A percentile compares a stretch with the other conserved stretches of the same genome.
These are phyloP conservation scores for Terfezia boudieri DNA, from an alignment of 495 filamentous ascomycete species.

Conservation along the genomic window DNA sequence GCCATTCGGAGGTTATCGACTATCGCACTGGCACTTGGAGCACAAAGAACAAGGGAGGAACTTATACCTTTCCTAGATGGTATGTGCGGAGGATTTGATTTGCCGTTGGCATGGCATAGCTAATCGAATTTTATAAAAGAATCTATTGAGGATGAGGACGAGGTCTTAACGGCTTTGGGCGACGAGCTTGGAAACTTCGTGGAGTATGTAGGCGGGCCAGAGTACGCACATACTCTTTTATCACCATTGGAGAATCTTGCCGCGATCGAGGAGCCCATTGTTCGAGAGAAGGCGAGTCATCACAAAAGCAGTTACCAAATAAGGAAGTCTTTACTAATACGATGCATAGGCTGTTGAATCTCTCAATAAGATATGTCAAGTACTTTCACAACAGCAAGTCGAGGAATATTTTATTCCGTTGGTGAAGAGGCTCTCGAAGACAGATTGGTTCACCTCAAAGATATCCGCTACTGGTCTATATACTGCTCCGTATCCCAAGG, in stretches of 20 bases:
- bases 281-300: conserved; percentile 68
- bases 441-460: conserved; percentile 99
- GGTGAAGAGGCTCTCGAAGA: conserved; percentile 83
- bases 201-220: conserved; percentile 88
- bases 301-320: not conserved
- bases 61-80: conserved; percentile 97
- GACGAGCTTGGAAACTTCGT: conserved; percentile 91
- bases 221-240: conserved; percentile 84
- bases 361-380: conserved; percentile 90
- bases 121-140: conserved; percentile 31
- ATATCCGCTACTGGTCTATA: conserved; percentile 93
- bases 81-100: conserved; percentile 24
- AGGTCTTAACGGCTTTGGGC: conserved; percentile 88
- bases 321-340: not conserved
- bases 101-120: not conserved
- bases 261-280: conserved; percentile 91
- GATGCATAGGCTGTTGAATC: conserved; percentile 72
- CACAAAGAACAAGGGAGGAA: conserved; percentile 90
- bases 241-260: conserved; percentile 95
- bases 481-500: conserved; percentile 74
- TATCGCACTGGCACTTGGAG: conserved; percentile 83
- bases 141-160: conserved; percentile 95
- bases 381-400: conserved; percentile 74
- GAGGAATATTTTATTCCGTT: conserved; percentile 94
- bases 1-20: conserved; percentile 95